Base-by-base conservation (phyloP, 2,329 filamentous ascomycete genomes). In the Trichoderma aggressivum region DNA sequence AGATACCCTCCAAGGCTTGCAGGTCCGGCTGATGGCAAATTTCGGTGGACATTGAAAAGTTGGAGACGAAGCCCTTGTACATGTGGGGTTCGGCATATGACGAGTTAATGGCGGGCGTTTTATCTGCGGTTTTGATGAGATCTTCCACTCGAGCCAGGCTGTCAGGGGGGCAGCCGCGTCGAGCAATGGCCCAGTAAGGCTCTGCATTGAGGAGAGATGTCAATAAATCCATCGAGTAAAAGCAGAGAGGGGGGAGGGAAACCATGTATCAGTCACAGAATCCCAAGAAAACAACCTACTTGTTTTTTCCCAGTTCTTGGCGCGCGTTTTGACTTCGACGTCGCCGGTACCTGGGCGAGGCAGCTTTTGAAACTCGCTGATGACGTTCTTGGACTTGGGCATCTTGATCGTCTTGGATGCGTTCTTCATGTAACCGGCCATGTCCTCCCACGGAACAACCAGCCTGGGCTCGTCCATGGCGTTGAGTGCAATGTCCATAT, bases 401-500 rank as follows among this genome's bases (percentile, higher is more conserved):
- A 90, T 80, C 18, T 78, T 79, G 58, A 84, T 81, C 10, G 82
- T 85, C 73, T 84, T 80, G 67, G 83, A 81, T 39, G 89, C 89
- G 71, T 84, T 83, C 59, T 81, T 78, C 80, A 92, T 84, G 70
- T 86, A 84, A 0, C 78, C 78, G 30, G 87, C 80, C 64, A 92
- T 86, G 7, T 88, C 85, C 76, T 92, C 89, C 84, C 86, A 91
- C 3, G 89, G 86, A 2, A 88, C 87, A 14, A 91, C 85, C 10
- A 92, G 76, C 30, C 90, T 84, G 50, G 90, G 90, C 76, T 92
- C 89, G 74, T 92, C 90, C 85, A 91, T 88, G 36, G 86, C 83
- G 73, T 92, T 92, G 72, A 91, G 83, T 0, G 90, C 85, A 71
- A 92, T 84, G 72, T 91, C 89, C 86, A 92, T 89, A 75, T 92